Conservation (phyloP, 768 basidiomycete genomes). For the Mycena rosella region DNA sequence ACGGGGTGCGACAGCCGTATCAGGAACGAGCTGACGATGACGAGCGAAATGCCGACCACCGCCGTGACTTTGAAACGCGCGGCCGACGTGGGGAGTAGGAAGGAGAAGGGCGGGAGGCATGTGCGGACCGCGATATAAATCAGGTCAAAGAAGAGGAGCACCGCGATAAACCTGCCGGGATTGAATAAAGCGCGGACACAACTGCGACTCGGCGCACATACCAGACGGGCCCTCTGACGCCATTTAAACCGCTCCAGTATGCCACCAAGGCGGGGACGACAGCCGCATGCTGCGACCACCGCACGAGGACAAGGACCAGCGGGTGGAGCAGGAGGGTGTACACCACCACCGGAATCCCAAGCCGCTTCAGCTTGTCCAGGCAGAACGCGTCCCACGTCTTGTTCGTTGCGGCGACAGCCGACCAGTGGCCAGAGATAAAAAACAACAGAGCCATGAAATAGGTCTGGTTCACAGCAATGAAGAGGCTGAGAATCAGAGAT, state of each 20-base stretch:
- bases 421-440: slow-evolving; percentile 29
- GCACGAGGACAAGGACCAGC: slow-evolving; percentile 3
- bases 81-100: slow-evolving; percentile 23
- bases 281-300: slow-evolving; percentile 11
- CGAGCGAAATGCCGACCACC: slow-evolving; percentile 6
- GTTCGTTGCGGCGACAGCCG: slow-evolving; percentile 14
- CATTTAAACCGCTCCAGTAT: slow-evolving; percentile 18
- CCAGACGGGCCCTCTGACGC: slow-evolving; percentile 32
- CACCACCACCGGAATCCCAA: slow-evolving; percentile 30
- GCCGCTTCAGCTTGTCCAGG: slow-evolving; percentile 28
- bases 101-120: slow-evolving; percentile 17
- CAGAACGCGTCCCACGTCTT: slow-evolving; percentile 19
- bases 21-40: slow-evolving; percentile 25
- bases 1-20: slow-evolving; percentile 27
- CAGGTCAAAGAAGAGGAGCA: slow-evolving; percentile 34
- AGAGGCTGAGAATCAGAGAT: neutral
- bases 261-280: slow-evolving; percentile 12
- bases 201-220: neutral
- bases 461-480: slow-evolving; percentile 28
- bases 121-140: slow-evolving; percentile 25
- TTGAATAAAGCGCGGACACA: neutral
- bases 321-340: slow-evolving; percentile 24
- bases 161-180: slow-evolving; percentile 22
- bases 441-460: slow-evolving; percentile 37
- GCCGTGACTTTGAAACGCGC: slow-evolving; percentile 15